These are phyloP conservation scores for Candida wancherniae DNA, from an alignment of 805 yeast genomes.

Conservation along the genomic window DNA sequence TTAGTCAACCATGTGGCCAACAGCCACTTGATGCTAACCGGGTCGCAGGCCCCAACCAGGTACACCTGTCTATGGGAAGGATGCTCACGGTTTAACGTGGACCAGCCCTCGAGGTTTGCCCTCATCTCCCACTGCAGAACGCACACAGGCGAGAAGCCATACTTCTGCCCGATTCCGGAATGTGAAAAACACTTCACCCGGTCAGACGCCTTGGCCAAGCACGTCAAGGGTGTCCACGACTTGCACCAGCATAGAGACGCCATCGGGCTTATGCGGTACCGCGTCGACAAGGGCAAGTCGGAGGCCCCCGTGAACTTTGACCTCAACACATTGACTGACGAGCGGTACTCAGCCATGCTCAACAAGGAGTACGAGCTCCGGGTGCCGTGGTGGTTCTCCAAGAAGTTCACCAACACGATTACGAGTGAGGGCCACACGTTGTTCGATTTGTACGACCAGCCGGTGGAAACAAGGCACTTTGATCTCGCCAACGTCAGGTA, in stretches of 20 bases:
- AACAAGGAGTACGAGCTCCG: conserved; percentile 32
- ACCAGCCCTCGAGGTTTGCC: conserved; percentile 53
- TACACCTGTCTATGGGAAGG: conserved; percentile 60
- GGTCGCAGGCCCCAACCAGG: conserved; percentile 20
- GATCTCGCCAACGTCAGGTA: conserved; percentile 32
- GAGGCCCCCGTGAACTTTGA: conserved; percentile 20
- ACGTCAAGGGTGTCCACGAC: conserved; percentile 58
- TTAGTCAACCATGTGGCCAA: conserved; percentile 31
- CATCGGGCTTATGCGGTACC: conserved; percentile 23
- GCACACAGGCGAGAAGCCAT: conserved; percentile 64
- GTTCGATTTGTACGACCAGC: conserved; percentile 20
- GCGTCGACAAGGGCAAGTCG: conserved; percentile 26
- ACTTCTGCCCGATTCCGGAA: conserved; percentile 59
- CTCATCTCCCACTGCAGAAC: conserved; percentile 58
- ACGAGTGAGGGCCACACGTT: conserved; percentile 16
- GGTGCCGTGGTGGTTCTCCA: conserved; percentile 41
- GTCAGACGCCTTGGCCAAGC: conserved; percentile 60
- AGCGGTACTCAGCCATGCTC: conserved; percentile 24
- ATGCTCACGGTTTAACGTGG: conserved; percentile 49
- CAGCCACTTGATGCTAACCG: conserved; percentile 25
- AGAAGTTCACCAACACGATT: conserved; percentile 24
- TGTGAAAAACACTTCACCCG: conserved; percentile 57
- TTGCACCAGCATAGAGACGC: conserved; percentile 38
- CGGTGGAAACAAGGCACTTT: conserved; percentile 30
- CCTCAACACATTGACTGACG: conserved; percentile 25